A percentile compares a stretch with the other conserved stretches of the same genome.
phyloP scores from a whole-genome alignment of 1,284 basidiomycete species.

The Sporisorium iseilematis-ciliati region DNA sequence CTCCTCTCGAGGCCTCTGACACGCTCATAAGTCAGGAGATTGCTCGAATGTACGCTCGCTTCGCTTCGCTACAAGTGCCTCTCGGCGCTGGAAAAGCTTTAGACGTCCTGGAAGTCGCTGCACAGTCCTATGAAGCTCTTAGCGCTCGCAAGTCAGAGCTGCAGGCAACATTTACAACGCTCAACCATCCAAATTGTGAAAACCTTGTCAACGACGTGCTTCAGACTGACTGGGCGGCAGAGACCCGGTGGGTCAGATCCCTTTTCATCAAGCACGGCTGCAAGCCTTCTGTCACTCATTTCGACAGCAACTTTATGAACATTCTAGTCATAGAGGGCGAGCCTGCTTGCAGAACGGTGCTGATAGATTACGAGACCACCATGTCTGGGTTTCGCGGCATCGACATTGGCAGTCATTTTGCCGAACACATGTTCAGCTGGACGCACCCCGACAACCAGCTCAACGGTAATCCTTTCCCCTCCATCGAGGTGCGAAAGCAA shows the following conservation, averaged over 20 bases:
- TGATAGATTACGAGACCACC: neutral
- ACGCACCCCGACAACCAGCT: neutral
- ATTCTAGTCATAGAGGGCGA: neutral
- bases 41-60: neutral
- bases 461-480: neutral
- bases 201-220: neutral
- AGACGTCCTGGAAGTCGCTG: neutral
- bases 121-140: neutral
- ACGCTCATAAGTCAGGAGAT: neutral
- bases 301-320: neutral
- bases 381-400: neutral
- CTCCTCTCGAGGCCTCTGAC: neutral
- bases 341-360: neutral
- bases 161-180: neutral
- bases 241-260: neutral
- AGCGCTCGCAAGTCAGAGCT: neutral
- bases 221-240: neutral
- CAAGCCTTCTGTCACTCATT: neutral
- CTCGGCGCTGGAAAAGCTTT: neutral
- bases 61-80: neutral
- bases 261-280: neutral
- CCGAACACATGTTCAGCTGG: neutral
- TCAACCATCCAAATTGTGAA: neutral
- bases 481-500: neutral
- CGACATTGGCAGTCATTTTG: conserved; percentile 1